A percentile compares a stretch with the other conserved stretches of the same genome.
Conservation (phyloP, 1,139 yeast genomes). For the Kurtzmaniella quercitrusa region DNA sequence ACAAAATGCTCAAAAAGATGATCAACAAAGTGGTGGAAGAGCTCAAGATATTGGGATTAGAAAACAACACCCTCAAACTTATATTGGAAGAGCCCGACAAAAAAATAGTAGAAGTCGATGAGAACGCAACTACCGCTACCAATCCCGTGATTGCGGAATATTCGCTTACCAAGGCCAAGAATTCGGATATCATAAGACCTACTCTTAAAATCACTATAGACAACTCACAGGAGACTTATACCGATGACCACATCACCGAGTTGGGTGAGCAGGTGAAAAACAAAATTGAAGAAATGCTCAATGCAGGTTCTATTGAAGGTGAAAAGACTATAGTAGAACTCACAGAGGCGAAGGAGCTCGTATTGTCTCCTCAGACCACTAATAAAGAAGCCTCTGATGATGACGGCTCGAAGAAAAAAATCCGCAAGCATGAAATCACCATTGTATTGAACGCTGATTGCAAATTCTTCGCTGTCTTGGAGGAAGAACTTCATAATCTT, state of each 20-base stretch:
- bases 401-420: slow-evolving; percentile 6
- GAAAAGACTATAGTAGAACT: slow-evolving; percentile 14
- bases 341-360: slow-evolving; percentile 11
- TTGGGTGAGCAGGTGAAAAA: slow-evolving; percentile 28
- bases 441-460: slow-evolving; percentile 40
- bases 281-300: slow-evolving; percentile 26
- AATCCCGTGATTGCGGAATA: slow-evolving; percentile 44
- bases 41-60: slow-evolving; percentile 49
- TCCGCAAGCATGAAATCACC: slow-evolving; percentile 25
- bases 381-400: not conserved
- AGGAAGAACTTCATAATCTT: slow-evolving; percentile 50
- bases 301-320: slow-evolving; percentile 10
- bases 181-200: slow-evolving; percentile 25
- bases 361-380: slow-evolving; percentile 10
- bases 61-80: slow-evolving; percentile 43
- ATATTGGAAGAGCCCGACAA: slow-evolving; percentile 29
- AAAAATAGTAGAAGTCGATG: slow-evolving; percentile 27
- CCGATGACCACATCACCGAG: slow-evolving; percentile 35
- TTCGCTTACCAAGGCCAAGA: slow-evolving; percentile 28
- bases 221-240: slow-evolving; percentile 23
- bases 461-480: slow-evolving; percentile 55
- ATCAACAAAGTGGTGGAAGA: slow-evolving; percentile 62
- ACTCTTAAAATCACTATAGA: slow-evolving; percentile 37
- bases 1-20: slow-evolving; percentile 64
- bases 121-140: slow-evolving; percentile 28